phyloP scores from a whole-genome alignment of 257 asterid genomes.

The Solanum habrochaites region DNA sequence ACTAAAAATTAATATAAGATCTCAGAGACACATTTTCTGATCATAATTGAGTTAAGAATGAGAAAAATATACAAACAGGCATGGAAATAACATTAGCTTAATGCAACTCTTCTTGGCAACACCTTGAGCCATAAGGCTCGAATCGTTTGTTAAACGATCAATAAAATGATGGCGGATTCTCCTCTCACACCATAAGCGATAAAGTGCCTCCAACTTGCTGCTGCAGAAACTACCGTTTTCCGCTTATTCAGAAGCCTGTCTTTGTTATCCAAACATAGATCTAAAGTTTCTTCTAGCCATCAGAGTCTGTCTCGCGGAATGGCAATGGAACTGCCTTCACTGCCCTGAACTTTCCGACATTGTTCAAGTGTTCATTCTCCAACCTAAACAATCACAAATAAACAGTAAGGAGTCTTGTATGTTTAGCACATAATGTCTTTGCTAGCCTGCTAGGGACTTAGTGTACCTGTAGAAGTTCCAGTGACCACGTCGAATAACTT shows the following conservation, averaged over 20 bases:
- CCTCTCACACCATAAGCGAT: neutral
- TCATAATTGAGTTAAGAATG: neutral
- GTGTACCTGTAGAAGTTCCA: conserved; percentile 91
- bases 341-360: conserved; percentile 83
- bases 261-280: neutral
- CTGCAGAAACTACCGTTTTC: neutral
- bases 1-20: conserved; percentile 1
- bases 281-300: conserved; percentile 18
- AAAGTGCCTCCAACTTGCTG: neutral
- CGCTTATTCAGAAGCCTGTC: neutral
- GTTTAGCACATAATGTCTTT: neutral
- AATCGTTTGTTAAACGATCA: neutral
- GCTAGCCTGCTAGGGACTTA: neutral
- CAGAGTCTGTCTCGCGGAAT: conserved; percentile 63
- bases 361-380: conserved; percentile 94
- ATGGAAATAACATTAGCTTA: conserved; percentile 1
- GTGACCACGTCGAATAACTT: conserved; percentile 92
- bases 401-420: neutral
- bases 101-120: neutral
- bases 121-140: neutral
- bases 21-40: neutral
- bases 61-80: neutral
- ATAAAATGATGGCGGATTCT: neutral
- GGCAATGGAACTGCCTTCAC: conserved; percentile 90
- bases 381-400: conserved; percentile 22